phyloP scores from a whole-genome alignment of 805 yeast genomes.

The Phaffomyces antillensis region DNA sequence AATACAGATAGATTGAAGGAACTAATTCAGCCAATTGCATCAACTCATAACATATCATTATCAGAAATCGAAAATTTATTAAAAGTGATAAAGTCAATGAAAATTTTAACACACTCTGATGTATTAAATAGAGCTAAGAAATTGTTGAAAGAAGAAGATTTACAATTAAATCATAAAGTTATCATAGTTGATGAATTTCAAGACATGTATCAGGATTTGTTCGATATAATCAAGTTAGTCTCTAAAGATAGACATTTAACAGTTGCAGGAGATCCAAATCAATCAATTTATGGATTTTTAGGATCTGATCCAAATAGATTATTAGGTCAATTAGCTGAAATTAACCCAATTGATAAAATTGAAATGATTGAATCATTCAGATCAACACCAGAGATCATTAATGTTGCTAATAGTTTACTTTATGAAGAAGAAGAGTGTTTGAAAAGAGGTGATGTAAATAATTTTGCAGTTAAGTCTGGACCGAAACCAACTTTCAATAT shows the following conservation, averaged over 20 bases:
- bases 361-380: conserved; percentile 49
- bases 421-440: conserved; percentile 2
- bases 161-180: conserved; percentile 25
- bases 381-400: conserved; percentile 49
- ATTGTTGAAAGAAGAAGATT: conserved; percentile 24
- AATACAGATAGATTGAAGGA: neutral
- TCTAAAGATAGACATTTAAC: conserved; percentile 43
- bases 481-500: conserved; percentile 16
- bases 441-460: neutral
- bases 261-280: conserved; percentile 66
- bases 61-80: conserved; percentile 1
- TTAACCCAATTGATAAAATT: conserved; percentile 18
- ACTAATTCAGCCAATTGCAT: neutral
- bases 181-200: conserved; percentile 70
- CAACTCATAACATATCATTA: neutral
- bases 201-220: conserved; percentile 50
- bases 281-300: conserved; percentile 61
- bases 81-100: conserved; percentile 9
- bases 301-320: conserved; percentile 41
- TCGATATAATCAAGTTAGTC: conserved; percentile 36
- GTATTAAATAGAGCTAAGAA: conserved; percentile 24
- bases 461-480: neutral
- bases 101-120: conserved; percentile 18
- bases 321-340: conserved; percentile 12
- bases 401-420: conserved; percentile 29